Evolutionary conservation across 108 stramenopile species (phyloP).

Genomic region (Cyclotella choctawhatcheeana): DNA sequence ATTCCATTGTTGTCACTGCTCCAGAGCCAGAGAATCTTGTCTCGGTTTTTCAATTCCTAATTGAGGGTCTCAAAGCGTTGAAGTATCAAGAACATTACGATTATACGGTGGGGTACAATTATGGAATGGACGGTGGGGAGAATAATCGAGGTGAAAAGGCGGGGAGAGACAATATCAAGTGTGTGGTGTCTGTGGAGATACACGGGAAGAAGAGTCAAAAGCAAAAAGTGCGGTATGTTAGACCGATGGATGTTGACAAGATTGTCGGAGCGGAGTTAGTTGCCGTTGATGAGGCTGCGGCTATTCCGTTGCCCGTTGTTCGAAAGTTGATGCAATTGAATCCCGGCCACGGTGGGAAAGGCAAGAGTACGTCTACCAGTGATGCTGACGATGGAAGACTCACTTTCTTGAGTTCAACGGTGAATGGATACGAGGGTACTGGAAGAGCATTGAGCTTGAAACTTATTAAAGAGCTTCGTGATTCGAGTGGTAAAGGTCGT

Average conservation of each 20-base stretch:
- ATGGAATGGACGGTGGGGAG: conserved; percentile 25
- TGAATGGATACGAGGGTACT: conserved; percentile 99
- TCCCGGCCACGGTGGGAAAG: conserved; percentile 28
- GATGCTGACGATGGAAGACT: conserved; percentile 69
- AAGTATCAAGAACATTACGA: conserved; percentile 98
- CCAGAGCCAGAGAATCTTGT: conserved; percentile 98
- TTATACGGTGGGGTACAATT: conserved; percentile 86
- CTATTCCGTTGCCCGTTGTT: conserved; percentile 97
- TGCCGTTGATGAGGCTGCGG: conserved; percentile 99
- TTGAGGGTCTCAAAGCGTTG: conserved; percentile 91
- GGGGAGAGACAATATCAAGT: conserved; percentile 84
- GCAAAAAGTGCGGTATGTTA: conserved; percentile 93
- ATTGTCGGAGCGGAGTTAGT: conserved; percentile 96
- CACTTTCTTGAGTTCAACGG: conserved; percentile 95
- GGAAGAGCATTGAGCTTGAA: conserved; percentile 97
- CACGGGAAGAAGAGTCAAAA: conserved; percentile 64
- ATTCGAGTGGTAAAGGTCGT: conserved; percentile 62
- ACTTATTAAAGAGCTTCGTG: conserved; percentile 94
- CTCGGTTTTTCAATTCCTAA: conserved; percentile 96
- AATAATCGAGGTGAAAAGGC: conserved; percentile 50
- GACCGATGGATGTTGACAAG: conserved; percentile 85
- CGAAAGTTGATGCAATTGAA: conserved; percentile 76
- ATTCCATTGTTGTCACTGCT: conserved; percentile 94
- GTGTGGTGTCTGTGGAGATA: conserved; percentile 86
- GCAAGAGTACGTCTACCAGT: conserved; percentile 38